Conservation (phyloP, 176 grass and related monocot species). For the Calamus simplicifolius region DNA sequence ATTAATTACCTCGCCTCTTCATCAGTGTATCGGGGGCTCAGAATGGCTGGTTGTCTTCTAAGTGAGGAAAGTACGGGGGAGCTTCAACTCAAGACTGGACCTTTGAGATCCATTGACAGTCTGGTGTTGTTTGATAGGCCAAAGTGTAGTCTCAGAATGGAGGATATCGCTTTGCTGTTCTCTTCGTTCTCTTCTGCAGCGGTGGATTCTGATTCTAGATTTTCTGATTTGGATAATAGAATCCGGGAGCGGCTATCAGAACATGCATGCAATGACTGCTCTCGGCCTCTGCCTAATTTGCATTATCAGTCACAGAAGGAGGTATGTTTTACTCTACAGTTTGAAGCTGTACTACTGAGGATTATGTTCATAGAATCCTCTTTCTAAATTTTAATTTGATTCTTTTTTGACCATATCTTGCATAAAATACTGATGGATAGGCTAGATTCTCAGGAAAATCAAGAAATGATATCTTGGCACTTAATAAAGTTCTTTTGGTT, state of each 20-base stretch:
- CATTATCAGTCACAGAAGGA: conserved; percentile 85
- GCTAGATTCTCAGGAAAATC: too few relatives aligned
- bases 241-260: conserved; percentile 63
- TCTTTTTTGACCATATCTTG: too few relatives aligned
- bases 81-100: conserved; percentile 55
- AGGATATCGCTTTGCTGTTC: conserved; percentile 39
- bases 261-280: conserved; percentile 70
- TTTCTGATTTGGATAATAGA: conserved; percentile 63
- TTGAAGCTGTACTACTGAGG: too few relatives aligned
- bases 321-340: conserved; percentile 28
- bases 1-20: conserved; percentile 81
- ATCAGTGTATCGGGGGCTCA: conserved; percentile 50
- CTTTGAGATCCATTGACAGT: conserved; percentile 82
- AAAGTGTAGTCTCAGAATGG: conserved; percentile 62
- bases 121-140: conserved; percentile 86
- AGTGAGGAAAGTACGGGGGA: conserved; percentile 61
- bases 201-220: conserved; percentile 30
- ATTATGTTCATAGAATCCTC: too few relatives aligned
- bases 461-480: too few relatives aligned
- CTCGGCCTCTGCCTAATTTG: conserved; percentile 40
- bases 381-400: too few relatives aligned
- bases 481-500: too few relatives aligned
- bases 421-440: too few relatives aligned
- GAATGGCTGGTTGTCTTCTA: conserved; percentile 63
- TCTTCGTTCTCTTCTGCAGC: conserved; percentile 21